Percentiles rank a stretch among this genome's conserved stretches.
Evolutionary conservation across 2,329 filamentous ascomycete species (phyloP).

Genomic region (Aspergillus latus): DNA sequence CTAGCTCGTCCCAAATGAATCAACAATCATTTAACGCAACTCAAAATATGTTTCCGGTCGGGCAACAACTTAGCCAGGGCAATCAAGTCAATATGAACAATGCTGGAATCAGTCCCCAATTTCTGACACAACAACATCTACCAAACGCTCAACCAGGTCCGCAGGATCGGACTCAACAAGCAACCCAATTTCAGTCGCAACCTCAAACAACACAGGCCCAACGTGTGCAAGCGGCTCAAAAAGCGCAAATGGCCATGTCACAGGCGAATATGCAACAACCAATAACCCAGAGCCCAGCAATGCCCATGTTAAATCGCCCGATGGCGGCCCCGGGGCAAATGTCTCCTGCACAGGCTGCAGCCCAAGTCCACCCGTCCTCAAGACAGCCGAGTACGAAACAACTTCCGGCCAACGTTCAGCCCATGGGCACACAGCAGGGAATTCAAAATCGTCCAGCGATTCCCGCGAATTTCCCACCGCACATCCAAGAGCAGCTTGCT

Average conservation of each 20-base stretch:
- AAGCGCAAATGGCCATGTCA: conserved; percentile 47
- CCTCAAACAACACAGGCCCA: conserved; percentile 42
- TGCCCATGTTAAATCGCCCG: conserved; percentile 47
- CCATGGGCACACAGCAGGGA: conserved; percentile 27
- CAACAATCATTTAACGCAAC: conserved; percentile 42
- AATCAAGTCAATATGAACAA: conserved; percentile 38
- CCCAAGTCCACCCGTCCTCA: conserved; percentile 37
- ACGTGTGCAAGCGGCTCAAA: conserved; percentile 45
- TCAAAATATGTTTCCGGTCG: conserved; percentile 42
- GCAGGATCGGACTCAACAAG: conserved; percentile 43
- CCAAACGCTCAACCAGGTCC: conserved; percentile 45
- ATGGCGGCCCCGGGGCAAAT: conserved; percentile 41
- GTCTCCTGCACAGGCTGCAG: conserved; percentile 36
- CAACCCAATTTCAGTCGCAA: conserved; percentile 35
- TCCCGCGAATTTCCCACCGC: conserved; percentile 35
- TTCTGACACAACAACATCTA: conserved; percentile 45
- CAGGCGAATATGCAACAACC: conserved; percentile 42
- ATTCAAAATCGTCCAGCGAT: conserved; percentile 38
- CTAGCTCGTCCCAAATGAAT: conserved; percentile 56
- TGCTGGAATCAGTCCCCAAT: conserved; percentile 40
- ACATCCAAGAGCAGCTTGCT: conserved; percentile 36
- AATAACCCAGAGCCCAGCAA: conserved; percentile 41
- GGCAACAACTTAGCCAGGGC: conserved; percentile 44
- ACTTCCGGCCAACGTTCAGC: conserved; percentile 28
- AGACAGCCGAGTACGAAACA: conserved; percentile 35